Evolutionary conservation across 768 basidiomycete species (phyloP).

Genomic region (Pleurotus citrinopileatus): DNA sequence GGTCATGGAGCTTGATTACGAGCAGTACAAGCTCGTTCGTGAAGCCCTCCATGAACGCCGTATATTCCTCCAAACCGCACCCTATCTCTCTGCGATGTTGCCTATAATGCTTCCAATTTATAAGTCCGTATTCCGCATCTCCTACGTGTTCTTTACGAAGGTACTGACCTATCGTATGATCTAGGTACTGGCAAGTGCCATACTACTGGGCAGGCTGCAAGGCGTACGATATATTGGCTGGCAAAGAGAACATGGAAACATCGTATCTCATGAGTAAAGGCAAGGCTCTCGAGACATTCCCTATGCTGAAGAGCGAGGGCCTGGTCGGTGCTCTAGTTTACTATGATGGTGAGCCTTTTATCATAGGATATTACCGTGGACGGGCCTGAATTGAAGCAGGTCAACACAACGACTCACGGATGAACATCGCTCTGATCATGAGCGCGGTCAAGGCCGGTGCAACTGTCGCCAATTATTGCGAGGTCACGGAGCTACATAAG

Average conservation of each 20-base stretch:
- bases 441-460: slow-evolving; percentile 93
- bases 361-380: slow-evolving; percentile 10
- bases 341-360: slow-evolving; percentile 77
- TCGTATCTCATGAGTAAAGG: slow-evolving; percentile 95
- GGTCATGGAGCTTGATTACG: slow-evolving; percentile 91
- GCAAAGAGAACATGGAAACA: slow-evolving; percentile 94
- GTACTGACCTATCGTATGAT: slow-evolving; percentile 10
- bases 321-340: slow-evolving; percentile 95
- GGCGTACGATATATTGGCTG: slow-evolving; percentile 93
- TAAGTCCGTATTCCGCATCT: slow-evolving; percentile 45
- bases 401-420: slow-evolving; percentile 97
- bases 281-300: slow-evolving; percentile 91
- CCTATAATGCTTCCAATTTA: slow-evolving; percentile 98
- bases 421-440: slow-evolving; percentile 96
- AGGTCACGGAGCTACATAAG: slow-evolving; percentile 80
- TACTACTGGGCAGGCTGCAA: slow-evolving; percentile 97
- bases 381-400: slow-evolving; percentile 42
- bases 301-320: slow-evolving; percentile 91
- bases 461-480: slow-evolving; percentile 83
- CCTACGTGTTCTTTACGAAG: not conserved
- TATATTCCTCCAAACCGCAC: slow-evolving; percentile 94
- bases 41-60: slow-evolving; percentile 91
- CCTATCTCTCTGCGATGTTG: slow-evolving; percentile 88
- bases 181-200: slow-evolving; percentile 94
- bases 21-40: slow-evolving; percentile 93